Evolutionary conservation across 352 stramenopile species (phyloP), one percentile per base, ranked within the genome.

Genomic region (Globisporangium parvum): DNA sequence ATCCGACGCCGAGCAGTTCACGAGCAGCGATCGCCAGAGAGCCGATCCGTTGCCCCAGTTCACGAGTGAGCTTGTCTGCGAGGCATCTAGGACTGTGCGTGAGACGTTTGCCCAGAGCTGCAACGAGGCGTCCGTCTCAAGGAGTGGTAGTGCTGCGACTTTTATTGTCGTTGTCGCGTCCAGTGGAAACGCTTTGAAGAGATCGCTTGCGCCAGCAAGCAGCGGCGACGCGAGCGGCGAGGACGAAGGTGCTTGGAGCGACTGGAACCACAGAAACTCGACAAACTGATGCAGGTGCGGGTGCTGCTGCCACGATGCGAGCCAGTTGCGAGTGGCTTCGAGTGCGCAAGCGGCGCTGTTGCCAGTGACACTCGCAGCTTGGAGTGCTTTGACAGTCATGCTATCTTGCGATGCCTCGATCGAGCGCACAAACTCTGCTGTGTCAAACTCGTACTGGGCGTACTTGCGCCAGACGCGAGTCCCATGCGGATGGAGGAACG

Each of bases 281-380:
- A 85, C 64, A 44, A 85, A 77, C 51, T 76, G 60, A 11, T 60
- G 59, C 52, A 77, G 65, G 26, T 51, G 62, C 8, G 78, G 78
- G 21, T 87, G 75, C 18, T 62, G 69, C 11, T 73, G 62, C 70
- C 75, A 86, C 6, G 78, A 87, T 14, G 64, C 35, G 3, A 88
- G 14, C 78, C 78, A 88, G 48, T 86, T 69, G 0, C 59, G 64
- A 8, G 77, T 59, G 4, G 70, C 51, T 28, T 85, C 62, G 17
- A 80, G 52, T 0, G 66, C 61, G 40, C 78, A 88, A 6, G 58
- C 72, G 6, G 73, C 57, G 0, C 65, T 64, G 0, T 45, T 49
- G 12, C 23, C 58, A 10, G 51, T 15, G 3, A 78, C 21, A 5
- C 63, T 35, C 26, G 60, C 39, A 20, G 39, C 42, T 5, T n/a